Evolutionary conservation across 1,284 basidiomycete genomes (phyloP).

Genomic region (Pseudozyma flocculosa): DNA sequence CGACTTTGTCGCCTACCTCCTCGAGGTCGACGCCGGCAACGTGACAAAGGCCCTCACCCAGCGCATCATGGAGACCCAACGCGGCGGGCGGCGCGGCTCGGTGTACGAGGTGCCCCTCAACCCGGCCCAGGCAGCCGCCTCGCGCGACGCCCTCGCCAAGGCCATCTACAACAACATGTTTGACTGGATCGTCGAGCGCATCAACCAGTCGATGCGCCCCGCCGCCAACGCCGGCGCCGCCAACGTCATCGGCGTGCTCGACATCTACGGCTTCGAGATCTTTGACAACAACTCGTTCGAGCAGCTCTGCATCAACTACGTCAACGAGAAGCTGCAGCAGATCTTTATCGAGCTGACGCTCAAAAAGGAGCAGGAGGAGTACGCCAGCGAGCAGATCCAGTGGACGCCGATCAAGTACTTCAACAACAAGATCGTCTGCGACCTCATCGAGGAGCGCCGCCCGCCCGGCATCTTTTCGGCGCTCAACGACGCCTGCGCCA

Average conservation of each 20-base stretch:
- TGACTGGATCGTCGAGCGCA: conserved; percentile 96
- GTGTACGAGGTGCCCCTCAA: conserved; percentile 97
- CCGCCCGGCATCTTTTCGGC: conserved; percentile 98
- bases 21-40: conserved; percentile 77
- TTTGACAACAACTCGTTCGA: conserved; percentile 99
- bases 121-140: conserved; percentile 82
- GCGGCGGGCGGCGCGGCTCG: conserved; percentile 81
- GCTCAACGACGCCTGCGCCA: conserved; percentile 95
- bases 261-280: conserved; percentile 90
- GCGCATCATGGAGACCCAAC: conserved; percentile 80
- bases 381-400: conserved; percentile 95
- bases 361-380: conserved; percentile 99
- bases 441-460: conserved; percentile 91
- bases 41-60: conserved; percentile 85
- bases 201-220: conserved; percentile 95
- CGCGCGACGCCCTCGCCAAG: conserved; percentile 89
- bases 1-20: conserved; percentile 91
- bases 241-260: conserved; percentile 94
- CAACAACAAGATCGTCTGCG: conserved; percentile 76
- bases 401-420: conserved; percentile 87
- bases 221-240: conserved; percentile 54
- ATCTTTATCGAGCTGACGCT: conserved; percentile 90
- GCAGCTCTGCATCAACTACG: conserved; percentile 98
- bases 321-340: conserved; percentile 66
- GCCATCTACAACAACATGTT: conserved; percentile 98